Evolutionary conservation across 306 rosid species (phyloP).

Genomic region (barrel medic (Medicago truncatula)): MtrunA17r5.0-ANR NC_053049.1:44878501-44879000

Average conservation of each 20-base stretch:
- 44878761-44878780: conserved; percentile 88
- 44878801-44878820: conserved; percentile 38
- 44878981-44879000: conserved; percentile 77
- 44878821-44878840: conserved; percentile 40
- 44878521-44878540: neutral
- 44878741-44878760: conserved; percentile 85
- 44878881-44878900: conserved; percentile 28
- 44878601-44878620: neutral
- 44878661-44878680: conserved; percentile 93
- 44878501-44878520: neutral
- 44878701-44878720: conserved; percentile 75
- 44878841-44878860: conserved; percentile 22
- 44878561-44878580: neutral
- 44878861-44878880: conserved; percentile 22
- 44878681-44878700: conserved; percentile 84
- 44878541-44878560: neutral
- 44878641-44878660: neutral
- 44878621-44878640: neutral
- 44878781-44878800: conserved; percentile 94
- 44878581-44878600: neutral
- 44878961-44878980: conserved; percentile 88
- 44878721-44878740: conserved; percentile 82
- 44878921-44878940: conserved; percentile 51
- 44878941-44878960: conserved; percentile 95
- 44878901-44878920: conserved; percentile 29